Evolutionary conservation across 805 yeast genomes (phyloP), one percentile per base, ranked within the genome.

Genomic region (Candida bentonensis): DNA sequence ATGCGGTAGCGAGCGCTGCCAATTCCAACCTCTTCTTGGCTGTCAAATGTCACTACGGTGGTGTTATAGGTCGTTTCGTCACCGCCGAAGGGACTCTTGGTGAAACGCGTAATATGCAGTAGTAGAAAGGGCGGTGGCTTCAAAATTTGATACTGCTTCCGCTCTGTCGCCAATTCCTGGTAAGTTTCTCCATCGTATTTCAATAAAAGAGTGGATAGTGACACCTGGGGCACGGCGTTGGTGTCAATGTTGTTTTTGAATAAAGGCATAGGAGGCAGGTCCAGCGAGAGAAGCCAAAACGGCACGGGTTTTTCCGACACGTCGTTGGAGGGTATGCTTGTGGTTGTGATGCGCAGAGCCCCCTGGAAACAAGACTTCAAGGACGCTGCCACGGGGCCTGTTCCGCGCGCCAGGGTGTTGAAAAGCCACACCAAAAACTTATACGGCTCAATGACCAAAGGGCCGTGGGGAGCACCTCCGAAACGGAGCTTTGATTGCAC

Each of bases 351-450:
- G 41, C 54, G 47, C 1, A 82, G 44, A 23, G 62, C 66, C 0
- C 92, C 92, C 50, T 75, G 85, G 45, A 78, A 69, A 1, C 64
- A 47, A 15, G 60, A 53, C 58, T 57, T 40, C 68, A 52, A 2
- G 62, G 52, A n/a, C 7, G 7, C 20, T 4, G 17, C 13, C 7
- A 30, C 17, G 13, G 36, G 36, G n/a, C 17, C n/a, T 17, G 7
- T 30, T 15, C 7, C n/a, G 13, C 17, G 17, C 20, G n/a, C 36
- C 26, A 78, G 48, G 2, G 59, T 58, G 50, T 77, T 76, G 15
- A 82, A 47, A 11, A 82, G 44, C 86, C 88, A 82, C 3, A 70
- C 51, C 3, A 80, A 50, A 47, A 82, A 74, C 13, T 61, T 62
- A 47, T 72, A 73, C 1, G 92, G 89, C 23, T 54, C 56, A 23